Percentiles rank a stretch among this genome's conserved stretches.
phyloP scores from a whole-genome alignment of 805 yeast genomes.

The Starmerella apicola region DNA sequence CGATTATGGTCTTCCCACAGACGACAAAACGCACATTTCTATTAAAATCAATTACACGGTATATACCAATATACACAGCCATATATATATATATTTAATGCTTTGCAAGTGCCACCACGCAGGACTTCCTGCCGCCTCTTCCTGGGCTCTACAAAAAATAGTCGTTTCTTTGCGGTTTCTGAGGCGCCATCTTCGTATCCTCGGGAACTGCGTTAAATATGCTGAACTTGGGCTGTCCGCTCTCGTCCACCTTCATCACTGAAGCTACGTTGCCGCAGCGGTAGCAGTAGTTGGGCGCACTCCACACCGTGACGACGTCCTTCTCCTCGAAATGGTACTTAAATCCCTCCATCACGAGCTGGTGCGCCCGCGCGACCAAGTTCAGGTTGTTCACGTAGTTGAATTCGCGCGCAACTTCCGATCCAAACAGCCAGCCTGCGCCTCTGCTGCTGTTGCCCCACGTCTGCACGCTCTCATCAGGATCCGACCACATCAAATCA shows the following conservation, averaged over 20 bases:
- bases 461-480: conserved; percentile 81
- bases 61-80: no score
- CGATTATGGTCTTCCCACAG: no score
- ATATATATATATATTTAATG: no score
- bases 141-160: conserved; percentile 28
- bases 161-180: conserved; percentile 29
- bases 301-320: conserved; percentile 96
- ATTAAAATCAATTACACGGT: no score
- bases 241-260: conserved; percentile 90
- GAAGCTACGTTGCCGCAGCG: conserved; percentile 97
- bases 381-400: conserved; percentile 85
- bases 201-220: conserved; percentile 94
- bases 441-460: conserved; percentile 99
- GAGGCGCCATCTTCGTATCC: conserved; percentile 29
- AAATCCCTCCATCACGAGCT: conserved; percentile 96
- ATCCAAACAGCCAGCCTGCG: conserved; percentile 96
- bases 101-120: no score
- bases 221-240: conserved; percentile 75
- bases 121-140: background rate
- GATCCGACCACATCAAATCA: conserved; percentile 95
- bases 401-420: conserved; percentile 87
- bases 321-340: conserved; percentile 91
- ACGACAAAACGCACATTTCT: no score
- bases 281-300: conserved; percentile 94
- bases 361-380: conserved; percentile 92